These are phyloP conservation scores for Dactylonectria macrodidyma DNA, from an alignment of 2,329 filamentous ascomycete genomes.

Conservation along the genomic window DNA sequence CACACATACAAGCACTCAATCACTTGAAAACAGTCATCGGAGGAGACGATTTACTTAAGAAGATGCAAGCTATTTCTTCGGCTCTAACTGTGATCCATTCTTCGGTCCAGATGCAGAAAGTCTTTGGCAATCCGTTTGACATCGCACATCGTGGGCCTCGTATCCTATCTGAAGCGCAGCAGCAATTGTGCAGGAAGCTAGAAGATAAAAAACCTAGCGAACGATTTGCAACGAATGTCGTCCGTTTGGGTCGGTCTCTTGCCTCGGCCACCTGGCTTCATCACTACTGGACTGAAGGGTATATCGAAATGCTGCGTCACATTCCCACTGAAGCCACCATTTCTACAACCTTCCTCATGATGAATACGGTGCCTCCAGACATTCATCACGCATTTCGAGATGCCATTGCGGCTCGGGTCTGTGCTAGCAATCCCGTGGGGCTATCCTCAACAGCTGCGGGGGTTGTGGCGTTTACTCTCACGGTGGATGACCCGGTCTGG, in stretches of 20 bases:
- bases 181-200: conserved; percentile 16
- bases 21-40: neutral
- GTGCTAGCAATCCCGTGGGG: conserved; percentile 3
- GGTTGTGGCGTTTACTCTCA: neutral
- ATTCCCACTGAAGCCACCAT: conserved; percentile 24
- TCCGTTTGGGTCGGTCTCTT: conserved; percentile 24
- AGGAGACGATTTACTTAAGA: conserved; percentile 5
- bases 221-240: conserved; percentile 19
- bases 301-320: conserved; percentile 15
- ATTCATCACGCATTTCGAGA: conserved; percentile 14
- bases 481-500: conserved; percentile 15
- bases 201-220: conserved; percentile 15
- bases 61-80: conserved; percentile 14
- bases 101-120: conserved; percentile 20
- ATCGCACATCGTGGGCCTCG: conserved; percentile 17
- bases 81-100: conserved; percentile 10
- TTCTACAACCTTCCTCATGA: conserved; percentile 17
- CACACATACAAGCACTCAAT: conserved; percentile 3
- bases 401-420: conserved; percentile 22
- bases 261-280: conserved; percentile 30
- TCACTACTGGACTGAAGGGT: conserved; percentile 20
- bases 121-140: conserved; percentile 18
- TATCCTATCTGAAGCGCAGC: conserved; percentile 9
- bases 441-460: neutral
- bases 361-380: conserved; percentile 8